phyloP scores from a whole-genome alignment of 83 land plant genomes.

The Diphasiastrum complanatum region DNA sequence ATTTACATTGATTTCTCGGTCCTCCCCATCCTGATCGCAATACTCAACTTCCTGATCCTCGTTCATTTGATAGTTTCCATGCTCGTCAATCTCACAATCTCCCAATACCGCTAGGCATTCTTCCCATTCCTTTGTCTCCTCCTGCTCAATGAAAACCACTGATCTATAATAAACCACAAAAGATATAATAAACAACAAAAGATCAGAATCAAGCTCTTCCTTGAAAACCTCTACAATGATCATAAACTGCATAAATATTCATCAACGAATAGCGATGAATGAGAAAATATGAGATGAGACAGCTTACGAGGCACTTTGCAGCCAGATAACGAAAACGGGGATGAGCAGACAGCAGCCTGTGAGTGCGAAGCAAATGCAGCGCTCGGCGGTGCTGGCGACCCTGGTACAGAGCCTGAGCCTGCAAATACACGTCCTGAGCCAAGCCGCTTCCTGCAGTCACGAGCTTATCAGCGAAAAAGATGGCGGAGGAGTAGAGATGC shows the following conservation, averaged over 20 bases:
- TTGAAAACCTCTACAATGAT: not conserved
- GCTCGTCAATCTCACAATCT: constrained; percentile 79
- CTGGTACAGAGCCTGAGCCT: constrained; percentile 89
- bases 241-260: not conserved
- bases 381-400: constrained; percentile 92
- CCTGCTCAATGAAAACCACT: constrained; percentile 31
- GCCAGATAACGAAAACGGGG: constrained; percentile 94
- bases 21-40: constrained; percentile 73
- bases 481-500: constrained; percentile 94
- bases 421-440: constrained; percentile 85
- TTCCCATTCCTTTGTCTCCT: constrained; percentile 95
- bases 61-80: constrained; percentile 50
- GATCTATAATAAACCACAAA: not conserved
- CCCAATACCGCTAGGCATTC: constrained; percentile 87
- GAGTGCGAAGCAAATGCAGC: constrained; percentile 70
- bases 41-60: constrained; percentile 54
- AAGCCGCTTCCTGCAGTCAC: constrained; percentile 65
- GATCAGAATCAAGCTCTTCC: constrained; percentile 3
- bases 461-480: constrained; percentile 92
- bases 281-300: not conserved
- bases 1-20: constrained; percentile 77
- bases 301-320: constrained; percentile 80
- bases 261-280: not conserved
- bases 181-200: not conserved
- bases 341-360: constrained; percentile 60